Percentiles rank a stretch among this genome's conserved stretches.
Conservation (phyloP, 2,329 filamentous ascomycete species). For the Botrytis fabae region DNA sequence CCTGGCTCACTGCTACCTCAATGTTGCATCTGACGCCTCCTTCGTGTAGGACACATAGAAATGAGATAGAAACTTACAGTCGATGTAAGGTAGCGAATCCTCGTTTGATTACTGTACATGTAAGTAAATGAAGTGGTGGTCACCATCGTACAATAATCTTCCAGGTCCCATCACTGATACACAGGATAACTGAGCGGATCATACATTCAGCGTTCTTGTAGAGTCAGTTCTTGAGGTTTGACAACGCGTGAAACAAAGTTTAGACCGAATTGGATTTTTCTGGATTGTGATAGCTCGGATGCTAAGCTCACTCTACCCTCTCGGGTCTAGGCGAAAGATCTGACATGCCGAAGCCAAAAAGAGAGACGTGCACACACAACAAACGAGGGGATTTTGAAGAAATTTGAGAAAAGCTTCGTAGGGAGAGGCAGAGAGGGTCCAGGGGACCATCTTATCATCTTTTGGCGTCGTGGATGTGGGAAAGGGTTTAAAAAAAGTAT, state of each 20-base stretch:
- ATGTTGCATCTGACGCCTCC: conserved; percentile 12
- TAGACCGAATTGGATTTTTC: background rate
- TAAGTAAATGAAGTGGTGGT: background rate
- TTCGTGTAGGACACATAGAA: background rate
- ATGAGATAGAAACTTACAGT: conserved; percentile 4
- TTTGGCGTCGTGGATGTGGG: background rate
- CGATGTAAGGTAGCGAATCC: background rate
- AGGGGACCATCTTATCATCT: background rate
- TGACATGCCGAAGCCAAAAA: conserved; percentile 29
- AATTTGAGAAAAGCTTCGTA: background rate
- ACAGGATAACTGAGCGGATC: background rate
- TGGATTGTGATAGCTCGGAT: background rate
- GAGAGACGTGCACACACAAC: conserved; percentile 32
- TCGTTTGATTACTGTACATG: conserved; percentile 2
- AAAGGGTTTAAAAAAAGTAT: background rate
- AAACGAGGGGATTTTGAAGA: conserved; percentile 23
- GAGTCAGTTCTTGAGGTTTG: conserved; percentile 1
- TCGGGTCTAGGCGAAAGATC: conserved; percentile 25
- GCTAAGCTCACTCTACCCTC: background rate
- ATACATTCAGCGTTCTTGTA: background rate
- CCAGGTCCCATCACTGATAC: background rate
- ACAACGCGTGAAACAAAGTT: conserved; percentile 9
- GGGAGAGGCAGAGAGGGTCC: background rate
- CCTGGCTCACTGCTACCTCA: conserved; percentile 5
- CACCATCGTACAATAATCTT: background rate